A percentile compares a stretch with the other conserved stretches of the same genome.
Conservation (phyloP, 2,329 filamentous ascomycete genomes). For the Colletotrichum sp. region DNA sequence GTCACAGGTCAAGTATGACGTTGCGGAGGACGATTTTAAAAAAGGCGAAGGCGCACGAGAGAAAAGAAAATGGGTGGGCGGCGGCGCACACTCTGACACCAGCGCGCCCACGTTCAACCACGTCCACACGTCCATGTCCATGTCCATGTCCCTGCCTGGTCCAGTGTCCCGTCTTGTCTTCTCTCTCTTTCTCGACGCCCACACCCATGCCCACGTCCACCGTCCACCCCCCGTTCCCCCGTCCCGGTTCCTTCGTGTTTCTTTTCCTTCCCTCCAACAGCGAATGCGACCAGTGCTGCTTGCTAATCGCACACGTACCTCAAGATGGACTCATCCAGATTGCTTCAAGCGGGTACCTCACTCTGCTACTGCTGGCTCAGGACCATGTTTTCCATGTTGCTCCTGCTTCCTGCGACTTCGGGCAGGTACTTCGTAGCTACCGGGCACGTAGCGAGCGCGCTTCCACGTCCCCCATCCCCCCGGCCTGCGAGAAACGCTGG, state of each 20-base stretch:
- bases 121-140: background rate
- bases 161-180: background rate
- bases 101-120: slow-evolving; percentile 6
- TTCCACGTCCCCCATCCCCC: background rate
- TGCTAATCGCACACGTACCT: background rate
- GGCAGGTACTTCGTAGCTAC: background rate
- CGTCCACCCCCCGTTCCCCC: background rate
- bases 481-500: slow-evolving; percentile 2
- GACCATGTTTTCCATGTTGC: background rate
- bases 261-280: background rate
- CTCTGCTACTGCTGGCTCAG: background rate
- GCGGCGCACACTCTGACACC: slow-evolving; percentile 22
- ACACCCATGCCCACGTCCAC: background rate
- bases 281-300: background rate
- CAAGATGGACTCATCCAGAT: background rate
- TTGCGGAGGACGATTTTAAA: slow-evolving; percentile 37
- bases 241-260: background rate
- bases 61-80: slow-evolving; percentile 34
- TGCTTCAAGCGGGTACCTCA: background rate
- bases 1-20: slow-evolving; percentile 50
- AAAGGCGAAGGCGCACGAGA: slow-evolving; percentile 25
- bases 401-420: background rate
- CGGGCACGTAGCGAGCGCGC: background rate
- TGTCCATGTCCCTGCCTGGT: background rate
- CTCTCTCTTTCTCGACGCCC: background rate